Base-by-base conservation (phyloP, 1,284 basidiomycete species). In the Leccinum huronense region DNA sequence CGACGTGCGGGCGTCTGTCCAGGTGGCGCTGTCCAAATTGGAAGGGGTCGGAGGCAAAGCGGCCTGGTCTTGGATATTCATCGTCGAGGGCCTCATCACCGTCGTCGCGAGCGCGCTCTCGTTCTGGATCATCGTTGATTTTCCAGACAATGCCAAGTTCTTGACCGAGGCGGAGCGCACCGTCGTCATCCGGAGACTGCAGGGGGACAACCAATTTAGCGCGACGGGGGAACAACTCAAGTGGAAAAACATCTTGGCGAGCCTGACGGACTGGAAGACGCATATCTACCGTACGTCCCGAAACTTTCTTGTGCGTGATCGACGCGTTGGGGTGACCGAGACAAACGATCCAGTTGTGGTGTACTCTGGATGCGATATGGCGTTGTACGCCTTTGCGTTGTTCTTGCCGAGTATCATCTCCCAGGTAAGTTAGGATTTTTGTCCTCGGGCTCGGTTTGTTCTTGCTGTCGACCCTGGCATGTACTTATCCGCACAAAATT, bases 101-200 rank as follows among this genome's bases (percentile, higher is more conserved):
- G 83, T 92, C 34, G 8, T 91, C 27, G 86, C 86, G 2, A 89
- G 88, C 2, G 70, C 76, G n/a, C 69, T 79, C 3, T 90, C 89
- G 5, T 93, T 87, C 79, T 93, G 84, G 83, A 84, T 92, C 68
- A 85, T 92, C 66, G 86, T 89, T 71, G 91, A 93, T 75, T 93
- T 93, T 78, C 91, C 90, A 5, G 89, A 91, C 70, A 89, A 85
- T 0, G 91, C 91, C 54, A 90, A 83, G 69, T 92, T 92, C 79
- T 80, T 94, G 19, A 83, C 80, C 31, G 87, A 89, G 67, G 80
- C 77, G 2, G 92, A 94, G 77, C 80, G 89, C 30, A 87, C 84
- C 3, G 81, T 88, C 34, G 81, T 93, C 59, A 81, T 92, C 63
- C 80, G 84, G 19, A 80, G 89, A 23, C 79, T 92, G 40, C 87